These are phyloP conservation scores for Linaria vulgaris DNA, from an alignment of 257 asterid genomes.

Conservation along the genomic window DNA sequence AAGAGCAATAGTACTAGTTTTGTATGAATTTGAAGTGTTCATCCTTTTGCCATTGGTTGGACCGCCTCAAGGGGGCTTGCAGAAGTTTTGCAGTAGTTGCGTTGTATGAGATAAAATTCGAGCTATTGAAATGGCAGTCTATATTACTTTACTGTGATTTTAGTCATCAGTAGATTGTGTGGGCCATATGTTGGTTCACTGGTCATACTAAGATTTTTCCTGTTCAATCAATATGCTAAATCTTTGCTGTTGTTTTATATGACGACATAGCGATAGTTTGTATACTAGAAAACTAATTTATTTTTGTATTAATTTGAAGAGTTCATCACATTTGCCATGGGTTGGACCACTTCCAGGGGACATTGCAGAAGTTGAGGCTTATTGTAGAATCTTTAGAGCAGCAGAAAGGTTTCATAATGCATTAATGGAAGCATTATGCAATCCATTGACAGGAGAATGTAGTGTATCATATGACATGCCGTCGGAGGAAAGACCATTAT, in stretches of 20 bases:
- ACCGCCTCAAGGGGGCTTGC: no score
- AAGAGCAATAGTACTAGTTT: no score
- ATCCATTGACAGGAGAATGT: slow-evolving; percentile 92
- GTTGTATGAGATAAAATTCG: no score
- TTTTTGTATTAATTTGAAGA: slow-evolving; percentile 40
- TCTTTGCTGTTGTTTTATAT: neutral
- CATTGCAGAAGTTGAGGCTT: slow-evolving; percentile 96
- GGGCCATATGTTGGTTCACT: no score
- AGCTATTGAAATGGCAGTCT: no score
- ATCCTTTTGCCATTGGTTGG: no score
- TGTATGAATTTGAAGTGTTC: no score
- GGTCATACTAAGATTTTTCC: no score
- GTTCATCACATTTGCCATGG: slow-evolving; percentile 59
- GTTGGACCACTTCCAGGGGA: slow-evolving; percentile 98
- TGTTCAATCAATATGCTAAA: neutral
- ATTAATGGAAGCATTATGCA: slow-evolving; percentile 85
- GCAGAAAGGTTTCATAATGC: slow-evolving; percentile 87
- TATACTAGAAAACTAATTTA: slow-evolving; percentile 29
- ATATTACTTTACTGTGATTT: no score
- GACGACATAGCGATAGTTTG: neutral
- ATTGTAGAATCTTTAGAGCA: slow-evolving; percentile 90
- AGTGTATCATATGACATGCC: slow-evolving; percentile 79
- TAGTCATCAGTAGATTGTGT: no score
- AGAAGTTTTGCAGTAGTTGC: no score
- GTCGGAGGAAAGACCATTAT: slow-evolving; percentile 67